Evolutionary conservation across 345 rosid species (phyloP), one percentile per base, ranked within the genome.

Genomic region (Mercurialis annua): DNA sequence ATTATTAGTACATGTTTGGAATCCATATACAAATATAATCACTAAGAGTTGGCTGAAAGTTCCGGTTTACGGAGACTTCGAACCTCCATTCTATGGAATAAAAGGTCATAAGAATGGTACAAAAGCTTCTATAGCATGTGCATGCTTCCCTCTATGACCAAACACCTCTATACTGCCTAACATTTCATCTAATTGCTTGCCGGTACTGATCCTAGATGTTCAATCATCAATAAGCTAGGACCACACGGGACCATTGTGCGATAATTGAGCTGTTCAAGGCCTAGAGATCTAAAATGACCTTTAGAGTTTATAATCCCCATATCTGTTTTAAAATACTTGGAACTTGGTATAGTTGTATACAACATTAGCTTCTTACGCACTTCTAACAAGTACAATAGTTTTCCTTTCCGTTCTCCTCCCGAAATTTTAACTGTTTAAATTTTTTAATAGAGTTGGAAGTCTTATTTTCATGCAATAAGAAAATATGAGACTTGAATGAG

Each of bases 101-200:
- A 26, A 29, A 68, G 33, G 51, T 16, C 46, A 47, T 48, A 47
- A 58, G 34, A 59, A 48, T 56, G 69, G 69, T 10, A 6, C 40
- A n/a, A 63, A 62, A 64, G 36, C 60, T 56, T 48, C 48, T 47
- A 1, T 48, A 27, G 64, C 63, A 61, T 67, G 64, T 67, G 72
- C 67, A 30, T 50, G 12, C 26, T 47, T 54, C 65, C 52, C 53
- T 38, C 30, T 2, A 33, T 17, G 64, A 71, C 65, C 64, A 66
- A 55, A 44, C 66, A 38, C 34, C 59, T 61, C 69, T 48, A 57
- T 51, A 30, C 6, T 24, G 10, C 11, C 1, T 5, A 18, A 52
- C 10, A 47, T 51, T 24, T 51, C 14, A 20, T 65, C 57, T 31
- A 48, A 48, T 57, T 33, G 15, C 52, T 10, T n/a, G n/a, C n/a